Percentiles rank a stretch among this genome's conserved stretches.
These are phyloP conservation scores for Cymbopogon flexuosus DNA, from an alignment of 202 grass and related monocot genomes.

Conservation along the genomic window DNA sequence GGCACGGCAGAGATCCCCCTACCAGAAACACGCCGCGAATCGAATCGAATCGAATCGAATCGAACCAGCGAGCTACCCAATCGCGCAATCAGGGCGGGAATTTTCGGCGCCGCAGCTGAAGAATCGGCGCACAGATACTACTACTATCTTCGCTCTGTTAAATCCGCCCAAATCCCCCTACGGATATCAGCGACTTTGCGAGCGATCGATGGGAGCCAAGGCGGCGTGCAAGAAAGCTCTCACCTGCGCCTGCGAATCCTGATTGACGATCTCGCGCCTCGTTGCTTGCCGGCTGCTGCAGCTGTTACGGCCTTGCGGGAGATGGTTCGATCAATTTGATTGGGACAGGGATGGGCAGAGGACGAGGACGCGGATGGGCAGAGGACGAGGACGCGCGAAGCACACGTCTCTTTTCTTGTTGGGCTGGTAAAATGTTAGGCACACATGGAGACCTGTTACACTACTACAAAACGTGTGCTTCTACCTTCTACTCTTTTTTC, in stretches of 20 bases:
- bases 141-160: not conserved
- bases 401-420: not conserved
- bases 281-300: not conserved
- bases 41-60: not conserved
- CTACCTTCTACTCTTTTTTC: too few species aligned
- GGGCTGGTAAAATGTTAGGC: too few species aligned
- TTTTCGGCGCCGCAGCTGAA: not conserved
- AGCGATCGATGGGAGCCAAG: not conserved
- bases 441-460: too few species aligned
- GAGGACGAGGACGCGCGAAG: not conserved
- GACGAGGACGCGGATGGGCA: not conserved
- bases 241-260: not conserved
- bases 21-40: not conserved
- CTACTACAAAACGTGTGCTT: too few species aligned
- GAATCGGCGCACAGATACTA: not conserved
- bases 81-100: too few species aligned
- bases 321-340: slow-evolving; percentile 4
- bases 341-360: not conserved
- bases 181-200: not conserved
- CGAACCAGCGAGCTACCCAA: not conserved
- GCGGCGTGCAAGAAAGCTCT: not conserved
- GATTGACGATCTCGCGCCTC: not conserved
- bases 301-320: not conserved
- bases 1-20: not conserved
- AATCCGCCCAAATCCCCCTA: not conserved